These are phyloP conservation scores for Castanea crenata DNA, from an alignment of 306 rosid species.

Conservation along the genomic window DNA sequence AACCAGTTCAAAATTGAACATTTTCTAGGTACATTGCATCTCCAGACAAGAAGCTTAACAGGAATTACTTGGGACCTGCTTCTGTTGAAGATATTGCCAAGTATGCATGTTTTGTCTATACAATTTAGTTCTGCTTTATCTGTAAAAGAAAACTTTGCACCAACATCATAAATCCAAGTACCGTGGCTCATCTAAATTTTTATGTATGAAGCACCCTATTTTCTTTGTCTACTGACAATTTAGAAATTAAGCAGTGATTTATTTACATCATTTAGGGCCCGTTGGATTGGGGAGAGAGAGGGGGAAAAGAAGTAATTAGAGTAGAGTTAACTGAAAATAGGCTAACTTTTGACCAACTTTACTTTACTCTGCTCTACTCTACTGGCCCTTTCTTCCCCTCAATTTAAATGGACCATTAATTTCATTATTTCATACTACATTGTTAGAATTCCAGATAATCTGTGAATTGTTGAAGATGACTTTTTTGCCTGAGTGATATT, in stretches of 20 bases:
- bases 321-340: no score
- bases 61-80: slow-evolving; percentile 86
- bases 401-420: not conserved
- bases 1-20: slow-evolving; percentile 17
- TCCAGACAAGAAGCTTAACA: slow-evolving; percentile 60
- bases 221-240: not conserved
- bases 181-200: slow-evolving; percentile 7
- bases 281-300: no score
- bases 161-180: not conserved
- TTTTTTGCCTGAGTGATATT: not conserved
- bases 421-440: not conserved
- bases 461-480: not conserved
- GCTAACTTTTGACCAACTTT: no score
- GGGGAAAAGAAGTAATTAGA: no score
- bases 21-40: slow-evolving; percentile 76
- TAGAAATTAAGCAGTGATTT: not conserved
- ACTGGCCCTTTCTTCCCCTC: no score
- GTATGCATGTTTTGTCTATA: slow-evolving; percentile 39
- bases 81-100: slow-evolving; percentile 69
- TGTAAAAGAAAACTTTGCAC: slow-evolving; percentile 2
- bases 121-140: slow-evolving; percentile 5
- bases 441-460: not conserved
- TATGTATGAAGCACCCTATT: not conserved
- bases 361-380: no score
- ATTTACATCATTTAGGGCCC: not conserved